A percentile compares a stretch with the other conserved stretches of the same genome.
These are phyloP conservation scores for Suhomyces panamericanus DNA, from an alignment of 1,139 yeast genomes.

Conservation along the genomic window DNA sequence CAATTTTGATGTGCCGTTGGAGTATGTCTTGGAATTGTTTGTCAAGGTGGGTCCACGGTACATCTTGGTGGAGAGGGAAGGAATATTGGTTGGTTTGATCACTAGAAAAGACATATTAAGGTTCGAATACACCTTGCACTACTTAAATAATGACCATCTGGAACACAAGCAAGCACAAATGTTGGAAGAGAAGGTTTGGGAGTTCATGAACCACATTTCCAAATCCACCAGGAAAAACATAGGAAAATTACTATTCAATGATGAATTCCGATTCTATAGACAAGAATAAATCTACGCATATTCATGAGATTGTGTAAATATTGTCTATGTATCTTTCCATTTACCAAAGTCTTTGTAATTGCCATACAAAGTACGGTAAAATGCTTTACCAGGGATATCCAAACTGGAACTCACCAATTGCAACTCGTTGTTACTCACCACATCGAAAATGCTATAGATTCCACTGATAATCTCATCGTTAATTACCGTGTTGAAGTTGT, in stretches of 20 bases:
- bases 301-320: not conserved
- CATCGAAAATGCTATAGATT: slow-evolving; percentile 64
- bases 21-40: slow-evolving; percentile 67
- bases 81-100: slow-evolving; percentile 56
- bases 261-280: slow-evolving; percentile 23
- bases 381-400: slow-evolving; percentile 69
- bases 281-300: not conserved
- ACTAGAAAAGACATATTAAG: slow-evolving; percentile 69
- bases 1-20: slow-evolving; percentile 54
- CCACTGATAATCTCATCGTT: slow-evolving; percentile 58
- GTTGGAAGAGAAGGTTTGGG: slow-evolving; percentile 42
- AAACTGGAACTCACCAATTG: slow-evolving; percentile 64
- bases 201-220: slow-evolving; percentile 27
- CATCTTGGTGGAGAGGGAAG: slow-evolving; percentile 61
- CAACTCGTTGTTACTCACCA: slow-evolving; percentile 67
- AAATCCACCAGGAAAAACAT: slow-evolving; percentile 24
- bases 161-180: slow-evolving; percentile 20
- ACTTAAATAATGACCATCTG: slow-evolving; percentile 18
- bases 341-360: slow-evolving; percentile 79
- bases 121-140: slow-evolving; percentile 45
- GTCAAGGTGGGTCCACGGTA: slow-evolving; percentile 79
- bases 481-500: slow-evolving; percentile 47
- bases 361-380: slow-evolving; percentile 65
- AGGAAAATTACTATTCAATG: slow-evolving; percentile 35
- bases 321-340: slow-evolving; percentile 59